phyloP scores from a whole-genome alignment of 371 early-diverging fungal species.

The Rhizopus arrhizus region DNA sequence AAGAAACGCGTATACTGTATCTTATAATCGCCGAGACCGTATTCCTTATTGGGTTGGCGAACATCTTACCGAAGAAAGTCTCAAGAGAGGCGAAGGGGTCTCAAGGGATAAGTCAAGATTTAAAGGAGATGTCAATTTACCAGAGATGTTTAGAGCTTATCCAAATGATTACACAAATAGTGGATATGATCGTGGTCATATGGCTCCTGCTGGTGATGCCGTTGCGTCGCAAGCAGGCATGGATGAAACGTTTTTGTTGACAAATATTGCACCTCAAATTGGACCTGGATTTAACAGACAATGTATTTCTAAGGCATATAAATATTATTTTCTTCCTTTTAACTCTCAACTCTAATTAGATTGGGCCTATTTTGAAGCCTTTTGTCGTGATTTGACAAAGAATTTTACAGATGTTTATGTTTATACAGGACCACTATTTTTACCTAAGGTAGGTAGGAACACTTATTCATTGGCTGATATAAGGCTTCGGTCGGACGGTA shows the following conservation, averaged over 20 bases:
- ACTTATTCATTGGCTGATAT: slow-evolving; percentile 6
- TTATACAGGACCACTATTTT: slow-evolving; percentile 77
- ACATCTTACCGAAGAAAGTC: slow-evolving; percentile 69
- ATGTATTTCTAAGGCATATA: slow-evolving; percentile 31
- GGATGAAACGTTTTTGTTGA: slow-evolving; percentile 75
- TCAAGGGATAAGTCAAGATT: slow-evolving; percentile 65
- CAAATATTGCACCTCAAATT: slow-evolving; percentile 82
- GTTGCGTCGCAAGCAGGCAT: slow-evolving; percentile 61
- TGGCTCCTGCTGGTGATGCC: slow-evolving; percentile 79
- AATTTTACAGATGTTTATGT: slow-evolving; percentile 73
- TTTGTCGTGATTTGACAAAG: slow-evolving; percentile 67
- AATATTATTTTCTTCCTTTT: too few species aligned
- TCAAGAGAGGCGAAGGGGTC: slow-evolving; percentile 54
- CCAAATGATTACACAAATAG: slow-evolving; percentile 69
- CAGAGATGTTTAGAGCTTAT: slow-evolving; percentile 61
- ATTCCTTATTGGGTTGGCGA: slow-evolving; percentile 84
- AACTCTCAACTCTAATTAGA: slow-evolving; percentile 30
- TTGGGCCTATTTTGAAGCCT: slow-evolving; percentile 78
- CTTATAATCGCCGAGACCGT: slow-evolving; percentile 72
- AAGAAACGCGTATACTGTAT: slow-evolving; percentile 55
- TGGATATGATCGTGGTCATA: slow-evolving; percentile 84
- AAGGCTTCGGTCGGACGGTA: neutral
- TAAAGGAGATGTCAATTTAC: slow-evolving; percentile 62
- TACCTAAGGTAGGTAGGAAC: slow-evolving; percentile 42
- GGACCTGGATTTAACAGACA: slow-evolving; percentile 82